Evolutionary conservation across 306 rosid genomes (phyloP).

Genomic region (Vigna radiata): DNA sequence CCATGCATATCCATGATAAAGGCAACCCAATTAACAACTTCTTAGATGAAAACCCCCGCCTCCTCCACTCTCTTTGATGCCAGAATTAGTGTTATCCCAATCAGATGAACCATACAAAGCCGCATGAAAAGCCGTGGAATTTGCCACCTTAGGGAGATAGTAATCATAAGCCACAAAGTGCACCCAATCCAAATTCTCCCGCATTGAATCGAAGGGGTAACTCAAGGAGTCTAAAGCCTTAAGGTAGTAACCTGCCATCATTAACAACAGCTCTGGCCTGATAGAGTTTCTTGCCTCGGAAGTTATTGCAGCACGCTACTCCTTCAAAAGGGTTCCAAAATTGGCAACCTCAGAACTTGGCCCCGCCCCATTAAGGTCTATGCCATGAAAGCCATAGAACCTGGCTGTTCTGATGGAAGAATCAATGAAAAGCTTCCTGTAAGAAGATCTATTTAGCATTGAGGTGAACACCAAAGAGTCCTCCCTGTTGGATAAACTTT

Average conservation of each 20-base stretch:
- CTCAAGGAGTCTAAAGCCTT: constrained; percentile 36
- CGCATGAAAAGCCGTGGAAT: constrained; percentile 51
- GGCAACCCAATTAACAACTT: constrained; percentile 59
- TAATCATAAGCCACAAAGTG: constrained; percentile 51
- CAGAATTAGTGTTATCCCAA: constrained; percentile 49
- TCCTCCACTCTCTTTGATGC: constrained; percentile 53
- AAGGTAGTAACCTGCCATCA: constrained; percentile 48
- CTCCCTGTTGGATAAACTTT: constrained; percentile 38
- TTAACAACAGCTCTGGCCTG: constrained; percentile 47
- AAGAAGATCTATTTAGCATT: constrained; percentile 43
- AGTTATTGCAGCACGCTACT: constrained; percentile 53
- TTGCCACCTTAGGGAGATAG: constrained; percentile 38
- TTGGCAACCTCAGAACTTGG: constrained; percentile 46
- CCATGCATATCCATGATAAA: constrained; percentile 66
- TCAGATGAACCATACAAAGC: constrained; percentile 55
- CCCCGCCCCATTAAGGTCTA: constrained; percentile 49
- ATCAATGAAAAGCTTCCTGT: constrained; percentile 55
- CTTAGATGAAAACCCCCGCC: constrained; percentile 44
- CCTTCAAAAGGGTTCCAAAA: constrained; percentile 52
- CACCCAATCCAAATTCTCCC: constrained; percentile 56
- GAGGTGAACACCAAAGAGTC: constrained; percentile 24
- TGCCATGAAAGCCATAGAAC: constrained; percentile 56
- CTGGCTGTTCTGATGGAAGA: constrained; percentile 55
- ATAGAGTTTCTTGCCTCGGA: constrained; percentile 47
- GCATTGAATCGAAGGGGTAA: constrained; percentile 52